Conservation (phyloP, 345 rosid species). For the Eucalyptus curtisii region DNA sequence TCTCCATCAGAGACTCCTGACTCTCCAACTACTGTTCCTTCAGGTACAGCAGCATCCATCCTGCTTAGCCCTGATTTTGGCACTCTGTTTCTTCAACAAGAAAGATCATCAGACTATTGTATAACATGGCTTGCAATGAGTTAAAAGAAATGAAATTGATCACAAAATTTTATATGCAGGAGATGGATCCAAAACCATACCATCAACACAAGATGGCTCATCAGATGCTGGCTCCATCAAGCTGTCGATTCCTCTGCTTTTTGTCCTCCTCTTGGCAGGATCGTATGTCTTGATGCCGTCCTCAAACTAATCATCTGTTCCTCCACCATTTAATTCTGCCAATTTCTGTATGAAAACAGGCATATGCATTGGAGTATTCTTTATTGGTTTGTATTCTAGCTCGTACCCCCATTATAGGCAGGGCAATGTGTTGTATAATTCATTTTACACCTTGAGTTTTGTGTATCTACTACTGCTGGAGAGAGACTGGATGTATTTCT, state of each 20-base stretch:
- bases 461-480: background rate
- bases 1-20: constrained; percentile 56
- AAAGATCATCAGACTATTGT: background rate
- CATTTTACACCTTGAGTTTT: background rate
- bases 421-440: background rate
- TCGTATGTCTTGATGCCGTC: constrained; percentile 4
- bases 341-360: background rate
- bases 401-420: background rate
- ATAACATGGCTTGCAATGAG: background rate
- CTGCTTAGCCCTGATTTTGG: background rate
- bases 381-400: background rate
- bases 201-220: constrained; percentile 37
- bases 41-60: constrained; percentile 32
- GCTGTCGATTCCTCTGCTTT: constrained; percentile 36
- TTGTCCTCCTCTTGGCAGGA: constrained; percentile 38
- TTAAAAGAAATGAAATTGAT: background rate
- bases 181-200: constrained; percentile 52
- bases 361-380: background rate
- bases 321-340: background rate
- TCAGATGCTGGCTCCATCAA: constrained; percentile 52
- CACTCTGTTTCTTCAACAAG: background rate
- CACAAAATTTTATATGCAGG: constrained; percentile 18
- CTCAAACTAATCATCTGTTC: background rate
- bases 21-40: constrained; percentile 20
- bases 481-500: background rate